Evolutionary conservation across 176 grass and related monocot genomes (phyloP), one percentile per base, ranked within the genome.

Genomic region (Raddia distichophylla): DNA sequence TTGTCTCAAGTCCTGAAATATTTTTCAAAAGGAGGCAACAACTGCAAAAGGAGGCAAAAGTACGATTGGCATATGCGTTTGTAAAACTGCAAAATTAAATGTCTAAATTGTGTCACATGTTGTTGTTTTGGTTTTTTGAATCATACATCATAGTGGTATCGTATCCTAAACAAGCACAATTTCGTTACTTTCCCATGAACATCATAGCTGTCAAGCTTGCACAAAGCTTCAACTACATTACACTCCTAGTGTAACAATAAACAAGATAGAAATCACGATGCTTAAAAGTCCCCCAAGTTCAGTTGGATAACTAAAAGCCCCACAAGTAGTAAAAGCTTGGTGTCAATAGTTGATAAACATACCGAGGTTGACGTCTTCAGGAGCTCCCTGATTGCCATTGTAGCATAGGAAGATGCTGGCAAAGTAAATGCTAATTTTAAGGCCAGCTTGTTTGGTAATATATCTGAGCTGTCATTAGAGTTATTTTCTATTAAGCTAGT

Each of bases 351-450:
- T 56, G 34, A 75, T 51, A 64, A 67, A 79, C 77, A 79, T 99
- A 99, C 96, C 55, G 84, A 90, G 16, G 91, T 91, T 47, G 93
- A 95, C 84, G 69, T 84, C 83, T 99, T 99, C 73, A 94, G 91
- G 16, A 95, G 73, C 85, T 99, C 96, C 67, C 96, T 87, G 55
- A 99, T 91, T 47, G 80, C 89, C 89, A 99, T 99, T 54, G 96
- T 99, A 73, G 96, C 93, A 71, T 95, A 95, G 32, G 81, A 91
- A 40, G 96, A 99, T 83, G 96, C 68, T 66, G 96, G 93, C 64
- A 99, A 86, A 83, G 93, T 95, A 84, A 99, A 99, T 63, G 76
- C 82, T 60, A 99, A 73, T 83, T 95, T 99, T 63, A 95, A 46
- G 35, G 93, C 93, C 82, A 88, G 64, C 72, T 95, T 99, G 11